Conservation (phyloP, 139 green algal species). For the Chlorella ohadii region DNA sequence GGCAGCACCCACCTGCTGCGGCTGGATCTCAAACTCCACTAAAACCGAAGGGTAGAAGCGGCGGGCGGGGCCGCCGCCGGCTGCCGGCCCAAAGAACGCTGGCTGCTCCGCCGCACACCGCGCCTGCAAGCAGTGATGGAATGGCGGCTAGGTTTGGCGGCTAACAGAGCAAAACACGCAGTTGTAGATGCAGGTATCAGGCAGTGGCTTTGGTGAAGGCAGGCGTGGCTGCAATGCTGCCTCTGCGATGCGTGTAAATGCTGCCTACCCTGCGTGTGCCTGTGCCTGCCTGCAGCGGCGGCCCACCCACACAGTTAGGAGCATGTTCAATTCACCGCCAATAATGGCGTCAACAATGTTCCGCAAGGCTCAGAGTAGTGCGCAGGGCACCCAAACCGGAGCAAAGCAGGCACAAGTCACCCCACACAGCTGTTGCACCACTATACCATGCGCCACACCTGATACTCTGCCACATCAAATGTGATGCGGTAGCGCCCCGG, state of each 20-base stretch:
- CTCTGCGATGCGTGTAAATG: constrained; percentile 1
- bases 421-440: too few relatives aligned
- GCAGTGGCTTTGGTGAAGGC: too few relatives aligned
- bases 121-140: too few relatives aligned
- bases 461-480: constrained; percentile 85
- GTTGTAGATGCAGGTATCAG: too few relatives aligned
- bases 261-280: neutral
- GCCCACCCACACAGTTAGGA: too few relatives aligned
- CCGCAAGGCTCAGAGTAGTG: too few relatives aligned
- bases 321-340: too few relatives aligned
- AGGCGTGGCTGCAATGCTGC: neutral
- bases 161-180: too few relatives aligned
- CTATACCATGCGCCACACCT: constrained; percentile 15
- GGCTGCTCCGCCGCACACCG: constrained; percentile 54
- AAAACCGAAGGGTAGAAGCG: constrained; percentile 86
- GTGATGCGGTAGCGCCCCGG: constrained; percentile 84
- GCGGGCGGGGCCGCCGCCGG: constrained; percentile 5
- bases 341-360: too few relatives aligned
- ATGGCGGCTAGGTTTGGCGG: too few relatives aligned
- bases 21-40: constrained; percentile 81
- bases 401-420: too few relatives aligned
- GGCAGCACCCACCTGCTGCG: constrained; percentile 47
- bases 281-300: constrained; percentile 17
- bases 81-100: constrained; percentile 45
- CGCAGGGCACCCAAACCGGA: too few relatives aligned